These are phyloP conservation scores for Pulicaria dysenterica DNA, from an alignment of 129 eudicot genomes.

Conservation along the genomic window DNA sequence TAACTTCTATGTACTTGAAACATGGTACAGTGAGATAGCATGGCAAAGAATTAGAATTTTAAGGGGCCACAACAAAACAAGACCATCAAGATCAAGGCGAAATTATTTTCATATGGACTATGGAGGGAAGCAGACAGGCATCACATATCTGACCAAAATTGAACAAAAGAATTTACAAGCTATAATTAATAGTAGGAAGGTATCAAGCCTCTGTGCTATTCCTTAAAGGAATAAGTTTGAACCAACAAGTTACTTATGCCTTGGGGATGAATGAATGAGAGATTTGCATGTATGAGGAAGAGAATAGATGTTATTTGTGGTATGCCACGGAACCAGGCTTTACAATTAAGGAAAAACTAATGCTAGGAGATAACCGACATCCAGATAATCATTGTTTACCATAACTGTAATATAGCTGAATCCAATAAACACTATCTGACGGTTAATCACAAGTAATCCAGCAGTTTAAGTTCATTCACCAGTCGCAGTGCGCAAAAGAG, in stretches of 20 bases:
- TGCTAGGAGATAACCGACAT: slow-evolving; percentile 16
- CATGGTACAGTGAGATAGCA: background rate
- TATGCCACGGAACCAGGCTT: background rate
- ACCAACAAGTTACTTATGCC: background rate
- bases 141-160: slow-evolving; percentile 14
- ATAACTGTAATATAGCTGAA: slow-evolving; percentile 23
- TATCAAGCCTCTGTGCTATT: background rate
- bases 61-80: background rate
- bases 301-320: background rate
- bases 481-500: slow-evolving; percentile 21
- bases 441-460: background rate
- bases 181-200: background rate
- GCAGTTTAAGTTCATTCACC: slow-evolving; percentile 9
- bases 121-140: background rate
- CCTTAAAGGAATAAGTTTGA: background rate
- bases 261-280: background rate
- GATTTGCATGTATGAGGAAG: background rate
- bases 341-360: slow-evolving; percentile 5
- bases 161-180: background rate
- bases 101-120: background rate
- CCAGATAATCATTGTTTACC: slow-evolving; percentile 18
- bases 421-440: slow-evolving; percentile 8
- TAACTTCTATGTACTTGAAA: slow-evolving; percentile 11
- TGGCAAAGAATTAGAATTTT: slow-evolving; percentile 11
- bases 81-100: background rate